Conservation (phyloP, 352 stramenopile genomes). For the Aphanomyces euteiches region DNA sequence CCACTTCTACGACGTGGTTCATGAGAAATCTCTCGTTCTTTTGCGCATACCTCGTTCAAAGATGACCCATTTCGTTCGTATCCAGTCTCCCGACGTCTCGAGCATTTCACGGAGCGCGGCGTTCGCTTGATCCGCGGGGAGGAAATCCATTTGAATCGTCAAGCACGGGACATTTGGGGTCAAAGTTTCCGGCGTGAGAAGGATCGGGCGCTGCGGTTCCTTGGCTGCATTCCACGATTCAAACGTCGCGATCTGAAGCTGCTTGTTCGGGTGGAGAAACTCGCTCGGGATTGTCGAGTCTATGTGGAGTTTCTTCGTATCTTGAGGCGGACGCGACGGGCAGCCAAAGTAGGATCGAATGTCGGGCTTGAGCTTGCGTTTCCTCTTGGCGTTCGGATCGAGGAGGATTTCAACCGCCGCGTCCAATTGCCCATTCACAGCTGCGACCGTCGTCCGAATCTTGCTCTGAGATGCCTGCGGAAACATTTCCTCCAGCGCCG, state of each 20-base stretch:
- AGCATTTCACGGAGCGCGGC: conserved; percentile 11
- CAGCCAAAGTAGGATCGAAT: conserved; percentile 18
- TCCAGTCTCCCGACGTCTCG: background rate
- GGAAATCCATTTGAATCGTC: conserved; percentile 5
- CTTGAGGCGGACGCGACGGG: background rate
- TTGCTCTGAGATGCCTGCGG: background rate
- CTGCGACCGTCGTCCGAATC: background rate
- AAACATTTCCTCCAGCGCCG: conserved; percentile 19
- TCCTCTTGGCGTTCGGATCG: background rate
- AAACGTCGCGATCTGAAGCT: background rate
- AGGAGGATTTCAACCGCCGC: conserved; percentile 16
- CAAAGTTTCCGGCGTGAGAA: conserved; percentile 3
- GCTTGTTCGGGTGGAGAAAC: background rate
- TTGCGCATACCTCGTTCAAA: conserved; percentile 10
- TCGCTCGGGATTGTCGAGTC: background rate
- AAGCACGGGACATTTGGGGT: background rate
- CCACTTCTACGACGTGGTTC: conserved; percentile 11
- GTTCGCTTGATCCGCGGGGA: conserved; percentile 13
- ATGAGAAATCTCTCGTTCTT: background rate
- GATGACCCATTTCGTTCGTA: conserved; percentile 28
- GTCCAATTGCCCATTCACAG: conserved; percentile 1
- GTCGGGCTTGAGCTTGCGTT: conserved; percentile 19
- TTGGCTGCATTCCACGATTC: conserved; percentile 14
- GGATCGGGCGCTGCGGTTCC: conserved; percentile 16
- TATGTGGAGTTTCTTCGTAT: conserved; percentile 13